Evolutionary conservation across 1,139 yeast genomes (phyloP).

Genomic region (Zygosaccharomyces pseudobailii): DNA sequence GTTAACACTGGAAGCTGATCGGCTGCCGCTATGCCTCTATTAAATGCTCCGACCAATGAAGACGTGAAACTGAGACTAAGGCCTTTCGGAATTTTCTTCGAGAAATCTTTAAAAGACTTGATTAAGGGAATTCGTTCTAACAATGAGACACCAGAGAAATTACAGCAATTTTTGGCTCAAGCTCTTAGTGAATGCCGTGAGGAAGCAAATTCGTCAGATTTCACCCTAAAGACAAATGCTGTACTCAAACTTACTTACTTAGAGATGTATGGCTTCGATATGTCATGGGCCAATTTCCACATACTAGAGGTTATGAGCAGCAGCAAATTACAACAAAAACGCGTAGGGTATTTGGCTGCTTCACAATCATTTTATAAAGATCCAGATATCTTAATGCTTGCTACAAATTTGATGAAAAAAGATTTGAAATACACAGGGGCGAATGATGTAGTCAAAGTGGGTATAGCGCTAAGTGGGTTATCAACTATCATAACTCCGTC

Average conservation of each 20-base stretch:
- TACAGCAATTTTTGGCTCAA: constrained; percentile 60
- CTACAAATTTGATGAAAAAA: constrained; percentile 87
- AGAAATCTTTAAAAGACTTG: constrained; percentile 78
- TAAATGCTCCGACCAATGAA: constrained; percentile 27
- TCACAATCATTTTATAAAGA: constrained; percentile 86
- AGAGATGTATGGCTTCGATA: constrained; percentile 97
- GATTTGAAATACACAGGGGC: constrained; percentile 57
- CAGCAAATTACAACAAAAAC: constrained; percentile 80
- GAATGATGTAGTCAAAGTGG: constrained; percentile 64
- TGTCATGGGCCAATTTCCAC: constrained; percentile 96
- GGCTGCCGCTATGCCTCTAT: constrained; percentile 20
- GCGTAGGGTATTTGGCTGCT: constrained; percentile 95
- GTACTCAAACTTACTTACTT: constrained; percentile 81
- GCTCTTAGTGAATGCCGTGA: constrained; percentile 81
- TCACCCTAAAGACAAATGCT: constrained; percentile 87
- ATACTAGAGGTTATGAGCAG: constrained; percentile 94
- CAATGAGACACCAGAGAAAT: constrained; percentile 71
- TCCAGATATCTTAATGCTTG: constrained; percentile 77
- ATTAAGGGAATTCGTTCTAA: constrained; percentile 84
- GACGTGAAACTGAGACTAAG: constrained; percentile 52
- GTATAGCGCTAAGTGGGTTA: constrained; percentile 85
- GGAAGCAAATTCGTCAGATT: constrained; percentile 73
- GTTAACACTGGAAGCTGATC: background rate
- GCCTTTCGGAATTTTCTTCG: constrained; percentile 82
- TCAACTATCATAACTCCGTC: constrained; percentile 91